These are phyloP conservation scores for Plasmodium yoelii DNA, from an alignment of 169 alveolate genomes.

Conservation along the genomic window DNA sequence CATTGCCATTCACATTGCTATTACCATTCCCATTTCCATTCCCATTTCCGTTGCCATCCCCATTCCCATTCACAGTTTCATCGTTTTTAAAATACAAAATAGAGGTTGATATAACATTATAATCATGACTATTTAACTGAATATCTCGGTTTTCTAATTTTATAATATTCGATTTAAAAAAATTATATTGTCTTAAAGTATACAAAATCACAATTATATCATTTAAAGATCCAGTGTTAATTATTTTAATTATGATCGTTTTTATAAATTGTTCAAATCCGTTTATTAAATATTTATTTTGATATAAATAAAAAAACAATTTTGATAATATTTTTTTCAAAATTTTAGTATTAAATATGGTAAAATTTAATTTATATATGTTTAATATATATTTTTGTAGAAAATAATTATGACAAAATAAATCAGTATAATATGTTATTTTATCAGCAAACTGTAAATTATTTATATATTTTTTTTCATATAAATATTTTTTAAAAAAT, in stretches of 20 bases:
- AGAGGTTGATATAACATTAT: not conserved
- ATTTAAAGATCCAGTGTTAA: conserved; percentile 33
- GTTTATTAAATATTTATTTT: conserved; percentile 43
- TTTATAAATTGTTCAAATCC: conserved; percentile 59
- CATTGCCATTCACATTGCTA: no score
- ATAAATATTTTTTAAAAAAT: conserved; percentile 41
- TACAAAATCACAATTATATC: conserved; percentile 32
- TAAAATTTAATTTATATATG: conserved; percentile 53
- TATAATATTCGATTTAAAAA: conserved; percentile 13
- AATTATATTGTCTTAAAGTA: conserved; percentile 36
- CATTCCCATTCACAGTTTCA: not conserved
- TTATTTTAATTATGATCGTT: conserved; percentile 23
- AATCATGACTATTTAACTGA: not conserved
- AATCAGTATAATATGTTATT: conserved; percentile 66
- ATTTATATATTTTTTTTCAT: conserved; percentile 16
- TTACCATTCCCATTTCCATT: no score
- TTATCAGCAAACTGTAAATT: conserved; percentile 54
- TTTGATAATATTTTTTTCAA: conserved; percentile 62
- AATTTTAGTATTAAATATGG: conserved; percentile 30
- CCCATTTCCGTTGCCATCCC: no score
- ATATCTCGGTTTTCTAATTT: not conserved
- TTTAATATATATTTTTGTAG: conserved; percentile 62
- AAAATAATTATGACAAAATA: conserved; percentile 43
- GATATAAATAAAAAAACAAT: conserved; percentile 19
- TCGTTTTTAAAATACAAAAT: not conserved